These are phyloP conservation scores for Ophiocordyceps sinensis DNA, from an alignment of 2,329 filamentous ascomycete genomes.

Conservation along the genomic window DNA sequence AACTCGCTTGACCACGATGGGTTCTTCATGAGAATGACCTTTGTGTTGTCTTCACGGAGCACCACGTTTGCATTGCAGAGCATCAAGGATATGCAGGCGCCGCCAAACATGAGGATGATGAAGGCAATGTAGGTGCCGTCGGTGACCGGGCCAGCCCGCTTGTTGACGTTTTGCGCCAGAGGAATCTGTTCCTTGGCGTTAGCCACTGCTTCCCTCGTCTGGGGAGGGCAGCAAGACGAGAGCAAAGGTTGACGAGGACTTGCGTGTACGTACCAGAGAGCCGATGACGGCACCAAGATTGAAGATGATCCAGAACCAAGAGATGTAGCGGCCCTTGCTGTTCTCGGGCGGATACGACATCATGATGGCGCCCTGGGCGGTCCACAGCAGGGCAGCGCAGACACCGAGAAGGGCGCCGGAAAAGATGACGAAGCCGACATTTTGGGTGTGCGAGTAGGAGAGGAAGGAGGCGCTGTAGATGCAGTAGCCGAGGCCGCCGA, in stretches of 20 bases:
- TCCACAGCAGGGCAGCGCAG: slow-evolving; percentile 70
- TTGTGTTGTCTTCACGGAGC: slow-evolving; percentile 61
- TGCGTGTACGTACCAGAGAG: slow-evolving; percentile 31
- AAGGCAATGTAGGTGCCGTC: slow-evolving; percentile 84
- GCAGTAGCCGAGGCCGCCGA: slow-evolving; percentile 65
- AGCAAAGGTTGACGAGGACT: neutral
- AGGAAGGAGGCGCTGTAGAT: slow-evolving; percentile 61
- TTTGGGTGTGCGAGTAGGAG: slow-evolving; percentile 52
- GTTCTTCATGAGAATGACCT: slow-evolving; percentile 80
- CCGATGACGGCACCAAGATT: slow-evolving; percentile 85
- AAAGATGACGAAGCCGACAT: slow-evolving; percentile 60
- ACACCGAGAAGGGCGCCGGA: slow-evolving; percentile 63
- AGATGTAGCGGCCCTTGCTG: slow-evolving; percentile 78
- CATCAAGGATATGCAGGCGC: slow-evolving; percentile 53
- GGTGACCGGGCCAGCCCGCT: slow-evolving; percentile 34
- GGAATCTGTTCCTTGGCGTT: slow-evolving; percentile 29
- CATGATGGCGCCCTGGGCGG: slow-evolving; percentile 73
- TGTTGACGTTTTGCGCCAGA: slow-evolving; percentile 54
- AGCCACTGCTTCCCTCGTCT: neutral
- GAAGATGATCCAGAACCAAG: slow-evolving; percentile 91
- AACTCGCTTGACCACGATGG: slow-evolving; percentile 75
- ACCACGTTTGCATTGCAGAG: slow-evolving; percentile 61
- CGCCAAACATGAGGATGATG: slow-evolving; percentile 65
- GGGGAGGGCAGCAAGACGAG: neutral
- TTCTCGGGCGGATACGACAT: slow-evolving; percentile 76